These are phyloP conservation scores for Morella rubra DNA, from an alignment of 306 rosid genomes.

Conservation along the genomic window DNA sequence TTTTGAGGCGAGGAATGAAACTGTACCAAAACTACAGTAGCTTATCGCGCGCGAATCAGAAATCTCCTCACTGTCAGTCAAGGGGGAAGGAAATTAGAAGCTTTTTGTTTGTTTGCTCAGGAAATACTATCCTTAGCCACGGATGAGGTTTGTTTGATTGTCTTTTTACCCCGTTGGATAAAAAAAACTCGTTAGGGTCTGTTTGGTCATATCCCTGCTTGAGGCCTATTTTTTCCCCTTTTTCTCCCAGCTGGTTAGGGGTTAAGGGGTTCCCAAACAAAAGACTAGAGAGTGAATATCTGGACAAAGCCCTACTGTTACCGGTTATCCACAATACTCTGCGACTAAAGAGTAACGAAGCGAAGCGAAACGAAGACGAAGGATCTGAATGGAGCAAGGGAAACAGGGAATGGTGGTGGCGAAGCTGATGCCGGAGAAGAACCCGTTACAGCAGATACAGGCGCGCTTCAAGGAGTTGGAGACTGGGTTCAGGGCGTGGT, in stretches of 20 bases:
- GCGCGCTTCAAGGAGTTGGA: constrained; percentile 66
- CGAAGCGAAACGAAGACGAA: neutral
- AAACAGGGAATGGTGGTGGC: constrained; percentile 50
- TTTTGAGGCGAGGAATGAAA: neutral
- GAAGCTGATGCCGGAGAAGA: constrained; percentile 51
- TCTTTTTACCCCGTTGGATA: too few species aligned
- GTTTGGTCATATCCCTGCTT: too few species aligned
- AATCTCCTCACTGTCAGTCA: neutral
- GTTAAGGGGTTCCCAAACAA: too few species aligned
- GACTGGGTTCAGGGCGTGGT: constrained; percentile 57
- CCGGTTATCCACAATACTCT: neutral
- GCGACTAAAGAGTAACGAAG: neutral
- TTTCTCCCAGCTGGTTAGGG: too few species aligned
- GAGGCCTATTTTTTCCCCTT: too few species aligned
- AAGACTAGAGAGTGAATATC: too few species aligned
- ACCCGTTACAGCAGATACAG: constrained; percentile 73
- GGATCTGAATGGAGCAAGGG: constrained; percentile 60
- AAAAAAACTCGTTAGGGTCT: too few species aligned
- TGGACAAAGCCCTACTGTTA: neutral
- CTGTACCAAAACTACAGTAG: neutral
- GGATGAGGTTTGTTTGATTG: neutral
- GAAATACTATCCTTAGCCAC: neutral
- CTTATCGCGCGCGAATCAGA: neutral
- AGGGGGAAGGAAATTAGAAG: too few species aligned
- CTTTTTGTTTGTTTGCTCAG: neutral